Conservation (phyloP, 352 stramenopile species). For the Phytopythium vexans region DNA sequence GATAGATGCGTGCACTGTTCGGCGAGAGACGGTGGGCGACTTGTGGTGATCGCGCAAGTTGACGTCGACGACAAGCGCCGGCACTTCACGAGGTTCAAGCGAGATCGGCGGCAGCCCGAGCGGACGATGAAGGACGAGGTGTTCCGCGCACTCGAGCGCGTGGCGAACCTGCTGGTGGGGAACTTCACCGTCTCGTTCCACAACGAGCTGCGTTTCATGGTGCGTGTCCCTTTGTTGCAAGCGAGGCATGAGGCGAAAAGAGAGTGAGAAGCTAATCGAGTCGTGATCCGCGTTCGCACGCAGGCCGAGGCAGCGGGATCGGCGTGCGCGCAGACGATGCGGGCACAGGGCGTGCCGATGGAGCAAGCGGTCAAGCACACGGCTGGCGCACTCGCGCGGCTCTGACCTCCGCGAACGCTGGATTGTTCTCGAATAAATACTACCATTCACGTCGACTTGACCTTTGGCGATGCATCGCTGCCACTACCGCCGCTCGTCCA, state of each 20-base stretch:
- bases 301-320: constrained; percentile 73
- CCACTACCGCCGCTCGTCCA: constrained; percentile 29
- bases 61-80: no score
- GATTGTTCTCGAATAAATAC: constrained; percentile 10
- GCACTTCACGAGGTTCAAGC: constrained; percentile 1
- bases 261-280: constrained; percentile 1
- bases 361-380: constrained; percentile 69
- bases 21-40: no score
- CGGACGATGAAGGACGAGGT: constrained; percentile 60
- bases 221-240: constrained; percentile 11
- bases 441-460: constrained; percentile 8
- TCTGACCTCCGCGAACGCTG: constrained; percentile 23
- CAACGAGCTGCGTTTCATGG: constrained; percentile 87
- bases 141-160: constrained; percentile 49
- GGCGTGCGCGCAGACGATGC: constrained; percentile 52
- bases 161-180: constrained; percentile 72
- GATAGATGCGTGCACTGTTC: no score
- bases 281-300: constrained; percentile 4
- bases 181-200: constrained; percentile 84
- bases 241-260: not conserved
- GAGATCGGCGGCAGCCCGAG: not conserved
- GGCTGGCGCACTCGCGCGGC: constrained; percentile 51
- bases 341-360: constrained; percentile 69
- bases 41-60: no score
- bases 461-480: not conserved